Base-by-base conservation (phyloP, 495 filamentous ascomycete species). In the Lasiosphaeriaceae sp. region DNA sequence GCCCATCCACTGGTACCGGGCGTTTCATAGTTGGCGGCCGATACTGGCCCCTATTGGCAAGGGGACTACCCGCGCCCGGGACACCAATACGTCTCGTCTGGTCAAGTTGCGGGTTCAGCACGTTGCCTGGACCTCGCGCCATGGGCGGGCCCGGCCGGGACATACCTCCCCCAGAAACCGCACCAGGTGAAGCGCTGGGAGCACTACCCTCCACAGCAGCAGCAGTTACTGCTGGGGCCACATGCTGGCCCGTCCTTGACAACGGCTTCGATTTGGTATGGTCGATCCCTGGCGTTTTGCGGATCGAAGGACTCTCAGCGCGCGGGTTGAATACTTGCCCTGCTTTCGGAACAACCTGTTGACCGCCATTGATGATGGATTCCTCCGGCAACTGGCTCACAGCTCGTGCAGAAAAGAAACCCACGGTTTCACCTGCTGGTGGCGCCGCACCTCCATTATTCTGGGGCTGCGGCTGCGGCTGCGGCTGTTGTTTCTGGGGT, bases 221-320 rank as follows among this genome's bases (percentile, higher is more conserved):
- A 3, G 67, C 63, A 23, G 56, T 61, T 34, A 58, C 63, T 47
- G 70, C 65, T 9, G 72, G 69, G 0, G 73, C 60, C 0, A 75
- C 72, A 24, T 76, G 74, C 50, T 81, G 61, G 3, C 72, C 66
- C 19, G 67, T 71, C 47, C 71, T 81, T 2, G 73, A 76, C 0
- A 95, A 75, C 0, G 89, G 86, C 35, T 84, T 82, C 24, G 83
- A 88, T 52, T 83, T 86, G 23, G 74, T 84, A 61, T 94, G 89
- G 60, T 96, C 90, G 47, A 97, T 80, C n/a, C 92, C 92, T 0
- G 88, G 86, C 3, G 92, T 96, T 64, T 93, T 91, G 29, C 89
- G 86, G 56, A 96, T 93, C 0, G 90, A 91, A 0, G 92, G 90
- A 58, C 88, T 92, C 60, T 96, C 90, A 4, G 84, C 79, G 54